These are phyloP conservation scores for Karstenula rhodostoma DNA, from an alignment of 2,329 filamentous ascomycete genomes.

Conservation along the genomic window DNA sequence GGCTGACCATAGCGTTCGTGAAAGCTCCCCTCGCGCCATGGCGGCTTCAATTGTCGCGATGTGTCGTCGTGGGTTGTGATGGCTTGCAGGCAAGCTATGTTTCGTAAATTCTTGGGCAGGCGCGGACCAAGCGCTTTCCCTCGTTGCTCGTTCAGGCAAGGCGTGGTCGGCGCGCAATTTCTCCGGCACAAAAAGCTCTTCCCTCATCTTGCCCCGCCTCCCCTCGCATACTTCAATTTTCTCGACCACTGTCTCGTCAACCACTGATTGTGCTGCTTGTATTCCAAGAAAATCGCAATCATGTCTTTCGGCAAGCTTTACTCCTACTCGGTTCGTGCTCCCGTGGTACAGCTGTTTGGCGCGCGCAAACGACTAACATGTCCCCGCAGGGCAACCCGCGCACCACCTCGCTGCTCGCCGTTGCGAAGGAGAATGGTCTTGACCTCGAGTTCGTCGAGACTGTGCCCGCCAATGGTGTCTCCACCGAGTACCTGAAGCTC, in stretches of 20 bases:
- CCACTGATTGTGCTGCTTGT: conserved; percentile 41
- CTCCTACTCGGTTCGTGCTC: conserved; percentile 68
- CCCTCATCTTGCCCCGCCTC: conserved; percentile 23
- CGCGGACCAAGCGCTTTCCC: conserved; percentile 11
- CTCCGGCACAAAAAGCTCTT: conserved; percentile 32
- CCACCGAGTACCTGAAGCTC: conserved; percentile 81
- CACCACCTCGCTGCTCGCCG: conserved; percentile 85
- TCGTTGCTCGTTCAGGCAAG: conserved; percentile 7
- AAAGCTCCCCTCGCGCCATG: conserved; percentile 46
- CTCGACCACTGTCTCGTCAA: conserved; percentile 30
- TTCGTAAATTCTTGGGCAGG: conserved; percentile 19
- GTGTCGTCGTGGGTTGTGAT: conserved; percentile 19
- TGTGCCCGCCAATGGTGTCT: conserved; percentile 69
- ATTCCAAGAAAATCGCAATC: conserved; percentile 56
- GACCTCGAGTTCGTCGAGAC: conserved; percentile 86
- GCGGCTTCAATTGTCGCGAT: conserved; percentile 20
- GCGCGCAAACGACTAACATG: conserved; percentile 34
- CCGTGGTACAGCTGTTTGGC: conserved; percentile 3
- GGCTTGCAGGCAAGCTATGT: conserved; percentile 17
- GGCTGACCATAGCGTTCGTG: conserved; percentile 38
- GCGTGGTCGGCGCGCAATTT: conserved; percentile 34
- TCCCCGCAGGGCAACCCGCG: conserved; percentile 80
- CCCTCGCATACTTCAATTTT: conserved; percentile 35
- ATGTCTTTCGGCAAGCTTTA: conserved; percentile 99
- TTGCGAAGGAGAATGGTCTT: conserved; percentile 97